Base-by-base conservation (phyloP, 2,329 filamentous ascomycete genomes). In the Fonsecaea pedrosoi region DNA sequence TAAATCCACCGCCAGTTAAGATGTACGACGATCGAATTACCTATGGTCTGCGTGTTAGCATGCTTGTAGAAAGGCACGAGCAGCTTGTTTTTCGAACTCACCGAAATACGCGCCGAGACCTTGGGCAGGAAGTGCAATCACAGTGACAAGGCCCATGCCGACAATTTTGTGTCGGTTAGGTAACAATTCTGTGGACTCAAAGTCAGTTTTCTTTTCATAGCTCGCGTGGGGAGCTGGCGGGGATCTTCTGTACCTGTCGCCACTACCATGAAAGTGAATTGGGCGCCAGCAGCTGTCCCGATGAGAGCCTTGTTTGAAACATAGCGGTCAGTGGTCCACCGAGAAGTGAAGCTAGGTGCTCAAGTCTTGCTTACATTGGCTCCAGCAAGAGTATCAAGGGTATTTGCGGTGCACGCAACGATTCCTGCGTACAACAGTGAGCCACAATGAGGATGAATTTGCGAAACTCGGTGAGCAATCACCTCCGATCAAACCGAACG, bases 1-100 rank as follows among this genome's bases (percentile, higher is more conserved):
- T 78, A 81, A 54, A 76, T 78, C 77, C 78, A 81, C 65, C 69
- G 25, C 54, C 59, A 61, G 40, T 42, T 42, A 3, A 42, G 38
- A 15, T 42, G 38, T 6, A 42, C 10, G 38, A 42, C 38, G 38
- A 42, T 42, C 5, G 38, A 42, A 5, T 42, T 42, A 13, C 38
- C 38, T 42, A 42, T 6, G 3, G 38, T 42, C 12, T 45, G 25
- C 21, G 34, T 21, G 18, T 48, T 45, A 32, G 45, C 30, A 21
- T 50, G 30, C 3, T 50, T 37, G 25, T 35, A 42, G 12, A 1
- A 30, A 42, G 60, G n/a, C 12, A 6, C 12, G 38, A 6, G 15
- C 30, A 42, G 2, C 15, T 4, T 18, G 7, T 1, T 9, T 18
- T 15, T 50, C 50, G 77, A 21, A 21, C 65, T 60, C 18, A 64